Evolutionary conservation across 2,329 filamentous ascomycete genomes (phyloP), one percentile per base, ranked within the genome.

Genomic region (Colletotrichum shisoi): DNA sequence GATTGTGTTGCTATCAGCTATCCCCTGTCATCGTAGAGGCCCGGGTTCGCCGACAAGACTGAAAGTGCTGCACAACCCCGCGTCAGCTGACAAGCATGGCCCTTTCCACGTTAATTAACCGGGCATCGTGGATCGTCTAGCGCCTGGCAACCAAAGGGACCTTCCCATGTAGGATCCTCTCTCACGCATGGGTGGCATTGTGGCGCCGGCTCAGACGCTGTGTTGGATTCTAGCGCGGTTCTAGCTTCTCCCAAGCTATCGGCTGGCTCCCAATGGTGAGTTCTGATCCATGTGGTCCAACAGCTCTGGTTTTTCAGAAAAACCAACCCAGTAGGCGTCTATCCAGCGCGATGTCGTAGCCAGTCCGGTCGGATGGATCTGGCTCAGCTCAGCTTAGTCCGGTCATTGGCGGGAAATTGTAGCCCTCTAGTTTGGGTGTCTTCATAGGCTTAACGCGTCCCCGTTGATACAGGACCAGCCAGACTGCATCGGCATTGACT

Each of bases 401-500:
- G 13, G 60, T 40, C 65, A 75, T 45, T 12, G 59, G 64, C 12
- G 63, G 68, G 72, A 85, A 84, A 4, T 70, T 71, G 48, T 78
- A 73, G 0, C 81, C 83, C 5, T 83, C 78, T 71, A 84, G 72
- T 24, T 75, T 71, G 9, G 83, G 83, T 12, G 73, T 76, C 46
- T 76, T 74, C 63, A 75, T 71, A 69, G 71, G 72, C 60, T 79
- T 72, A 42, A 81, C 72, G 67, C 77, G 70, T 11, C 84, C 82
- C 61, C 76, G 76, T 72, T 84, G 79, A 63, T 85, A 84, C 73
- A 86, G 77, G 46, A 81, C 80, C 70, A 94, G 77, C 92, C 92
- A 96, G 4, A 95, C 89, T 1, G 90, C 89, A 79, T 95, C 92
- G 1, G 84, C 80, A 75, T 94, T 93, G 60, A 90, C 79, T 3